Evolutionary conservation across 2,329 filamentous ascomycete genomes (phyloP).

Genomic region (Microdochium paspali): DNA sequence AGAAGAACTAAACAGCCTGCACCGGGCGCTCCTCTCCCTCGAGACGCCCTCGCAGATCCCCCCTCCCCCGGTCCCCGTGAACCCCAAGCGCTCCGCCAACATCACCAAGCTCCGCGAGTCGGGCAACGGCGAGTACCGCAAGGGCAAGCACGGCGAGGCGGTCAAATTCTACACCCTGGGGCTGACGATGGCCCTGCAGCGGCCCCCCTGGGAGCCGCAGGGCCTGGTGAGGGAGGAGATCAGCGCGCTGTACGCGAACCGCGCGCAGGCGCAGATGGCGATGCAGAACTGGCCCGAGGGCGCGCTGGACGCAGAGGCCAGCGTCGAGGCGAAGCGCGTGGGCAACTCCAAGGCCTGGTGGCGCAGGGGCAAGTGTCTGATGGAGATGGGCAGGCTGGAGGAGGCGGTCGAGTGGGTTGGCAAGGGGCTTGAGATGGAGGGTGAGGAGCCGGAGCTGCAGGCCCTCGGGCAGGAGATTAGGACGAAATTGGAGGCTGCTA

Average conservation of each 20-base stretch:
- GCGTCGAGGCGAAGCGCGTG: conserved; percentile 75
- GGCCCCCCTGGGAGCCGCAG: conserved; percentile 82
- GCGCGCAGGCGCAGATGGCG: conserved; percentile 84
- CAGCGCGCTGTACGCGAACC: conserved; percentile 69
- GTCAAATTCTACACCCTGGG: conserved; percentile 76
- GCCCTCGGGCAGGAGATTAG: conserved; percentile 56
- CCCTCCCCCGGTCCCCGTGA: conserved; percentile 80
- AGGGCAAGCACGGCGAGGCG: conserved; percentile 65
- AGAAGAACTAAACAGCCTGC: conserved; percentile 65
- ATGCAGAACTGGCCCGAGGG: conserved; percentile 76
- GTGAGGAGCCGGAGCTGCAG: conserved; percentile 54
- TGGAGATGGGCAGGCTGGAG: conserved; percentile 81
- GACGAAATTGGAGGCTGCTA: conserved; percentile 25
- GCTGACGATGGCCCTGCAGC: conserved; percentile 74
- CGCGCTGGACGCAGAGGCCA: conserved; percentile 77
- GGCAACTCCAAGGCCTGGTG: conserved; percentile 96
- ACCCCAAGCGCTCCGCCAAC: conserved; percentile 82
- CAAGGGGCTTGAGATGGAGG: conserved; percentile 74
- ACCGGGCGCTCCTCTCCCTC: conserved; percentile 62
- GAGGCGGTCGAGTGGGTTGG: conserved; percentile 76
- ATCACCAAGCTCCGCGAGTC: conserved; percentile 86
- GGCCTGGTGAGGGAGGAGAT: conserved; percentile 80
- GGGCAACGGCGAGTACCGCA: conserved; percentile 76
- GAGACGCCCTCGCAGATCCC: conserved; percentile 57
- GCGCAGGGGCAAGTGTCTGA: conserved; percentile 71